Percentiles rank a stretch among this genome's conserved stretches.
Conservation (phyloP, 176 grass and related monocot species). For the Miscanthus lutarioriparius region DNA sequence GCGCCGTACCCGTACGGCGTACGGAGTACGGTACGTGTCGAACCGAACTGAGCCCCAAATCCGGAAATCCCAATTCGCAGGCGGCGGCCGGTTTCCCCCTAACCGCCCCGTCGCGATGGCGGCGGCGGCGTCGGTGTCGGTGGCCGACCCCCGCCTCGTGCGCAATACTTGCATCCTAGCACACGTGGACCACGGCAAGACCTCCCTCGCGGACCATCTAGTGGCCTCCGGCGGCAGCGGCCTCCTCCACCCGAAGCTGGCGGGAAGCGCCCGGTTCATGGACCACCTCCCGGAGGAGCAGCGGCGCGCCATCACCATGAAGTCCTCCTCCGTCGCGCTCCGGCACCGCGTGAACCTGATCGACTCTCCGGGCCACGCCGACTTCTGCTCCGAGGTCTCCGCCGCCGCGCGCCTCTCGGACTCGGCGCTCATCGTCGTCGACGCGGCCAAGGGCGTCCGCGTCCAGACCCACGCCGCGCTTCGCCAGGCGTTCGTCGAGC, state of each 20-base stretch:
- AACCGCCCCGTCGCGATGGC: not conserved
- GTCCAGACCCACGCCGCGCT: conserved; percentile 84
- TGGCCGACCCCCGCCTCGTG: conserved; percentile 29
- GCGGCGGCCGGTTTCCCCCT: too few relatives aligned
- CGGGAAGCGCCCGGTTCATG: conserved; percentile 60
- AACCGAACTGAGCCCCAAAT: too few relatives aligned
- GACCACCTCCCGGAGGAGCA: conserved; percentile 87
- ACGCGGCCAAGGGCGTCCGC: conserved; percentile 77
- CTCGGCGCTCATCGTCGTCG: conserved; percentile 71
- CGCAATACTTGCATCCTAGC: conserved; percentile 94
- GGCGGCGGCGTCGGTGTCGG: conserved; percentile 11
- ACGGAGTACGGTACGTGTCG: too few relatives aligned
- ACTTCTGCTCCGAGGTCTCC: conserved; percentile 95
- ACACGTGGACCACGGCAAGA: conserved; percentile 93
- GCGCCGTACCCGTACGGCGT: too few relatives aligned
- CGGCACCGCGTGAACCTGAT: conserved; percentile 69
- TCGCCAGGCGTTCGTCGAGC: conserved; percentile 82
- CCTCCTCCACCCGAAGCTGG: conserved; percentile 63
- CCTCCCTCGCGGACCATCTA: conserved; percentile 82
- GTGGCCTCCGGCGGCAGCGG: conserved; percentile 66
- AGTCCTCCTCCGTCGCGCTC: conserved; percentile 65
- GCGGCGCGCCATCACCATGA: conserved; percentile 85
- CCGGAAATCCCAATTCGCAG: too few relatives aligned
- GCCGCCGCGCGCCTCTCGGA: conserved; percentile 75
- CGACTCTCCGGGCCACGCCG: conserved; percentile 93